These are phyloP conservation scores for Suillus alpinus DNA, from an alignment of 768 basidiomycete species.

Conservation along the genomic window DNA sequence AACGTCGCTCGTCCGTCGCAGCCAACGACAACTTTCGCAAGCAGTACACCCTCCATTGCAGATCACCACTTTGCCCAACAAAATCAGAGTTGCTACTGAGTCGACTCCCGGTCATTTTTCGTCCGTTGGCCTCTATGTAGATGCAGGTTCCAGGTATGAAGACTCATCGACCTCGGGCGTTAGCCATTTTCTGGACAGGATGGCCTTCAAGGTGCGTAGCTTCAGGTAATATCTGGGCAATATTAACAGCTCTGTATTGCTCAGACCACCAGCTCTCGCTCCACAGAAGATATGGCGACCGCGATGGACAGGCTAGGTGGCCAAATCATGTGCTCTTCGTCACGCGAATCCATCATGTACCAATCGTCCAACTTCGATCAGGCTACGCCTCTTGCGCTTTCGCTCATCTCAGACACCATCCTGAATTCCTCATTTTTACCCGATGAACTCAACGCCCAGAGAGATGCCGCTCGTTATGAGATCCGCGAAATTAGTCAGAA, in stretches of 20 bases:
- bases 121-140: conserved; percentile 88
- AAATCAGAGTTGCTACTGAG: conserved; percentile 89
- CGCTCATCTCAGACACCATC: conserved; percentile 89
- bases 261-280: conserved; percentile 72
- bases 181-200: conserved; percentile 89
- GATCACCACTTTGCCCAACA: conserved; percentile 88
- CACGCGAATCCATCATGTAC: conserved; percentile 95
- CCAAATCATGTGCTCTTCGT: conserved; percentile 87
- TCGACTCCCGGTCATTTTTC: conserved; percentile 91
- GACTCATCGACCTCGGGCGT: conserved; percentile 68
- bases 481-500: conserved; percentile 83
- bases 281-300: conserved; percentile 73
- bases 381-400: conserved; percentile 77
- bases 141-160: conserved; percentile 92
- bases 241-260: conserved; percentile 4
- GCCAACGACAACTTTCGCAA: conserved; percentile 26
- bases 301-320: conserved; percentile 85
- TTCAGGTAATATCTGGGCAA: not conserved
- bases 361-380: conserved; percentile 92
- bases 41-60: conserved; percentile 39
- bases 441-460: conserved; percentile 81
- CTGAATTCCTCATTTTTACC: conserved; percentile 69
- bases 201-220: conserved; percentile 88
- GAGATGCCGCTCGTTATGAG: conserved; percentile 88
- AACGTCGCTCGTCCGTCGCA: conserved; percentile 37